phyloP scores from a whole-genome alignment of 73 alveolate species.

The Paramecium tetraurelia region DNA sequence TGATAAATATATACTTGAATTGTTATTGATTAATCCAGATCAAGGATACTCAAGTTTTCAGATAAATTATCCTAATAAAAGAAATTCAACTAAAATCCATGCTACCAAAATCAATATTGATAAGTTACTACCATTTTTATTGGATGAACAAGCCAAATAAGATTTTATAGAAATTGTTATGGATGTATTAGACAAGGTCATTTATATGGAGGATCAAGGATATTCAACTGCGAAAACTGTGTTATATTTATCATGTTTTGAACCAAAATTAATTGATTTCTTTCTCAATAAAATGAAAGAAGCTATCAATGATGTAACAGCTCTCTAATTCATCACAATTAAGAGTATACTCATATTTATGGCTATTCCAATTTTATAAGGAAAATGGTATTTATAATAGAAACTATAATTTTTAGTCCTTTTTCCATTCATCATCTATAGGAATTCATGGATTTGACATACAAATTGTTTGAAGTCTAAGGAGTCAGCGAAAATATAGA shows the following conservation, averaged over 20 bases:
- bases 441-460: constrained; percentile 22
- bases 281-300: background rate
- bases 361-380: constrained; percentile 38
- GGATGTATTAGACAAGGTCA: background rate
- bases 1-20: background rate
- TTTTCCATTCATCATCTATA: background rate
- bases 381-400: background rate
- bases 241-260: constrained; percentile 13
- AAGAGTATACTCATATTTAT: background rate
- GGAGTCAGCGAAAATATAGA: constrained; percentile 40
- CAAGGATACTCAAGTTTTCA: background rate
- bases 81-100: background rate
- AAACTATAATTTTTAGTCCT: background rate
- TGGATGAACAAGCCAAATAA: background rate
- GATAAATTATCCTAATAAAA: background rate
- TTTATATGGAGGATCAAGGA: constrained; percentile 35
- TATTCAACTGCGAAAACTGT: constrained; percentile 46
- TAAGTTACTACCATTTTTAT: background rate
- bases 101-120: background rate
- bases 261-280: constrained; percentile 15
- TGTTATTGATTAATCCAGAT: background rate
- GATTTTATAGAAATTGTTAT: constrained; percentile 11
- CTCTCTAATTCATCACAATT: background rate
- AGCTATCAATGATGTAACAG: constrained; percentile 23
- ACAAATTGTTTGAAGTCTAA: constrained; percentile 21